phyloP scores from a whole-genome alignment of 352 stramenopile genomes.

The Globisporangium uncinulatum region DNA sequence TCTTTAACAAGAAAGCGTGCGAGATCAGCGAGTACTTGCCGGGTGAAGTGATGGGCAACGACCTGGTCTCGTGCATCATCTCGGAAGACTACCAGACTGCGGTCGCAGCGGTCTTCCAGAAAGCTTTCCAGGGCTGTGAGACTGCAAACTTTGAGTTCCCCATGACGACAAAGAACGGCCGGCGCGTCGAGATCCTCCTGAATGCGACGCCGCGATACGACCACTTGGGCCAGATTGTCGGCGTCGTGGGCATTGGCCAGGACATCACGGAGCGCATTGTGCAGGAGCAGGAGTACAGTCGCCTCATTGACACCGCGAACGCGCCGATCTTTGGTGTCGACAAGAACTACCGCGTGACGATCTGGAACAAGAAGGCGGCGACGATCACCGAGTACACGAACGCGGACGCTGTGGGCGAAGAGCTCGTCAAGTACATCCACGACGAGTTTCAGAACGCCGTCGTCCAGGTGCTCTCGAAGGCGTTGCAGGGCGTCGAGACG shows the following conservation, averaged over 20 bases:
- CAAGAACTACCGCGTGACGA: constrained; percentile 52
- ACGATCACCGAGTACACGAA: constrained; percentile 80
- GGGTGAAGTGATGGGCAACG: constrained; percentile 80
- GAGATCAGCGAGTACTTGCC: constrained; percentile 86
- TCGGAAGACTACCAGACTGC: constrained; percentile 55
- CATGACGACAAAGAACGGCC: constrained; percentile 72
- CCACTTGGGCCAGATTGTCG: constrained; percentile 39
- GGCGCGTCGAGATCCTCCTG: constrained; percentile 69
- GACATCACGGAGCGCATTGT: constrained; percentile 59
- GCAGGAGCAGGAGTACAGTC: constrained; percentile 64
- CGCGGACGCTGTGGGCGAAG: constrained; percentile 71
- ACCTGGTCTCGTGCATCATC: constrained; percentile 80
- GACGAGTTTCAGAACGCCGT: constrained; percentile 56
- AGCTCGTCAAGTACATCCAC: constrained; percentile 57
- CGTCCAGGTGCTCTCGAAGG: constrained; percentile 46
- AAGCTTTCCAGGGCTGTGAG: constrained; percentile 55
- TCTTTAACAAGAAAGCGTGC: constrained; percentile 90
- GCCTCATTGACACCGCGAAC: constrained; percentile 79
- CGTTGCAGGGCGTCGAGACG: constrained; percentile 42
- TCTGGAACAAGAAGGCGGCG: constrained; percentile 88
- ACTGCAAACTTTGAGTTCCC: constrained; percentile 80
- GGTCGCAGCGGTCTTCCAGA: constrained; percentile 64
- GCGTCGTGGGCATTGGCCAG: constrained; percentile 50
- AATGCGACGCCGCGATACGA: constrained; percentile 61
- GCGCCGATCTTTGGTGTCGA: constrained; percentile 81